Conservation (phyloP, 1,139 yeast genomes). For the Protomyces lactucae-debilis region DNA sequence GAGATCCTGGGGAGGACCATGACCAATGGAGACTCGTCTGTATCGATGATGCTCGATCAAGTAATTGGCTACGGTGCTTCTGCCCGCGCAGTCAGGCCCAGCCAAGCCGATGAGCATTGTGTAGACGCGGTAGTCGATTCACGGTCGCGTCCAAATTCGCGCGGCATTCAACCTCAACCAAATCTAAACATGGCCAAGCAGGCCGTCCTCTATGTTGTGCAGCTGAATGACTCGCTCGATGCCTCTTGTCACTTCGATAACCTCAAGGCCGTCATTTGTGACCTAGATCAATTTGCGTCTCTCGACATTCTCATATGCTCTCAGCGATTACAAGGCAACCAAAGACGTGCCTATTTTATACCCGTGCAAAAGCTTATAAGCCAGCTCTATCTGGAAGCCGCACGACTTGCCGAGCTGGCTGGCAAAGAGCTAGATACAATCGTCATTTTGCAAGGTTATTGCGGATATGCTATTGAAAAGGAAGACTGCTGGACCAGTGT, state of each 20-base stretch:
- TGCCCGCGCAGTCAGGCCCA: slow-evolving; percentile 20
- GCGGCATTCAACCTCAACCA: neutral
- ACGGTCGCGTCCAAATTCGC: neutral
- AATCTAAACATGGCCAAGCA: neutral
- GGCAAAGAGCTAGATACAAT: neutral
- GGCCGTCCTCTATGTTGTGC: neutral
- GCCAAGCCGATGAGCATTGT: slow-evolving; percentile 13
- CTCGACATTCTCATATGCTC: neutral
- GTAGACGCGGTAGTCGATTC: no score
- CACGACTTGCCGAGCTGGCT: neutral
- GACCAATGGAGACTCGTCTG: neutral
- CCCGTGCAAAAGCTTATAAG: neutral
- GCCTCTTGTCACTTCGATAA: neutral
- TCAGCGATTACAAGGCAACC: neutral
- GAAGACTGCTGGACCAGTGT: neutral
- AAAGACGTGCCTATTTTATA: neutral
- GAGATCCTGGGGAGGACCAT: neutral
- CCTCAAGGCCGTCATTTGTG: neutral
- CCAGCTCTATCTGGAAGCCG: neutral
- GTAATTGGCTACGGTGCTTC: slow-evolving; percentile 1
- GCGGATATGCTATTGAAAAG: neutral
- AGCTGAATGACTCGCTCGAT: neutral
- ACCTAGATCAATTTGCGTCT: neutral
- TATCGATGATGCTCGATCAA: neutral
- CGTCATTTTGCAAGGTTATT: neutral